These are phyloP conservation scores for Fusarium nygamai DNA, from an alignment of 2,329 filamentous ascomycete genomes.

Conservation along the genomic window DNA sequence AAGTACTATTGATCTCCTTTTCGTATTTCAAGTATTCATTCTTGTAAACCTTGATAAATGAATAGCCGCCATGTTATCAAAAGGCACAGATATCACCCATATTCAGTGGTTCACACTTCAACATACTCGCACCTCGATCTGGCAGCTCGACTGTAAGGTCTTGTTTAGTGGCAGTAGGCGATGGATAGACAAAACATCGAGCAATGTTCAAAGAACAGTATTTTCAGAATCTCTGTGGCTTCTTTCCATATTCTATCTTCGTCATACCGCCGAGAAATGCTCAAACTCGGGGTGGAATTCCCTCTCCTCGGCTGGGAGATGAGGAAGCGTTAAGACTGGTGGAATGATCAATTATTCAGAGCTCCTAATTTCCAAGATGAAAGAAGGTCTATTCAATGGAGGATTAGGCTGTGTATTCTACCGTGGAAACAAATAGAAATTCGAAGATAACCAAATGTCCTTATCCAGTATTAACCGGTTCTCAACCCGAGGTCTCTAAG, in stretches of 20 bases:
- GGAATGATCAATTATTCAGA: background rate
- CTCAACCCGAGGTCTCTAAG: background rate
- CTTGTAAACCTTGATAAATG: background rate
- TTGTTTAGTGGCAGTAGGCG: too few relatives aligned
- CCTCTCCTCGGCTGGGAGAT: too few relatives aligned
- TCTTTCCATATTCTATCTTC: background rate
- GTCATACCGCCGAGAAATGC: too few relatives aligned
- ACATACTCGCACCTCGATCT: background rate
- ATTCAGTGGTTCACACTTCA: background rate
- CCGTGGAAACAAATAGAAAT: background rate
- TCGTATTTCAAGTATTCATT: background rate
- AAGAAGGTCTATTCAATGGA: background rate
- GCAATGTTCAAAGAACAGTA: background rate
- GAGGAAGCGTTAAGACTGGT: background rate
- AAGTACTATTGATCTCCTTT: background rate
- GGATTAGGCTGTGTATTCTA: too few relatives aligned
- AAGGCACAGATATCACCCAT: too few relatives aligned
- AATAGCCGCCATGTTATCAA: rapidly evolving
- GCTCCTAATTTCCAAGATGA: background rate
- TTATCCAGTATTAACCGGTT: constrained; percentile 12
- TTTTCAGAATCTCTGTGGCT: rapidly evolving
- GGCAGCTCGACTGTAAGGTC: background rate
- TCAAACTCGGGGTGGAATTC: background rate
- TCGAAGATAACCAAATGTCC: background rate
- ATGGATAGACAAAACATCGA: background rate